These are phyloP conservation scores for Chaetothyriales sp. DNA, from an alignment of 2,329 filamentous ascomycete species.

Conservation along the genomic window DNA sequence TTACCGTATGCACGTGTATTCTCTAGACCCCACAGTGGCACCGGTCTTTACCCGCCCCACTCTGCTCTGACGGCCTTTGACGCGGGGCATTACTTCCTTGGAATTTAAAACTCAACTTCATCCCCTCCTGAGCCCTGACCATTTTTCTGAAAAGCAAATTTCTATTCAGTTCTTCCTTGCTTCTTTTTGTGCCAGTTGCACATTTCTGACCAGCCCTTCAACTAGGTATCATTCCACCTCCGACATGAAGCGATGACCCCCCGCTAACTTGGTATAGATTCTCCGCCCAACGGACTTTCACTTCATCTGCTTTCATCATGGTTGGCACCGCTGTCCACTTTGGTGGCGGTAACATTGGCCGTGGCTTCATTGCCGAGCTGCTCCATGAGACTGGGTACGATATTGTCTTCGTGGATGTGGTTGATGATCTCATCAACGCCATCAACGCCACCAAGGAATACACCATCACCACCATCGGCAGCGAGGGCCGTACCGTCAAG, in stretches of 20 bases:
- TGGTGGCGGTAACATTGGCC: constrained; percentile 73
- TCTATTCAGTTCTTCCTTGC: neutral
- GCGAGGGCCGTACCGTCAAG: constrained; percentile 64
- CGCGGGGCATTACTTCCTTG: neutral
- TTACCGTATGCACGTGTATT: no score
- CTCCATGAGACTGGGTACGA: constrained; percentile 90
- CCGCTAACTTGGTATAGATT: neutral
- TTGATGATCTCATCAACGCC: constrained; percentile 63
- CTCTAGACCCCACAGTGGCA: no score
- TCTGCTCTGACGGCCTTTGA: neutral
- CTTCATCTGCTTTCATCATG: constrained; percentile 6
- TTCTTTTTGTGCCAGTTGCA: neutral
- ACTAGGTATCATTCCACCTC: neutral
- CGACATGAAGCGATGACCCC: neutral
- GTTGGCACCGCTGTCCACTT: constrained; percentile 60
- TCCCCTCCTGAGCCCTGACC: neutral
- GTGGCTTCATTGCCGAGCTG: constrained; percentile 79
- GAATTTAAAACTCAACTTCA: neutral
- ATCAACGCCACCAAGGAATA: constrained; percentile 66
- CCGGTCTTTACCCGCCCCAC: neutral
- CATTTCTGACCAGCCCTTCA: neutral
- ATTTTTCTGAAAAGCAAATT: neutral
- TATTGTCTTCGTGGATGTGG: constrained; percentile 91
- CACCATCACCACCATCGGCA: constrained; percentile 82
- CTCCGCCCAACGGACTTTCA: neutral